Evolutionary conservation across 768 basidiomycete species (phyloP), one percentile per base, ranked within the genome.

Genomic region (Suillus brevipes): DNA sequence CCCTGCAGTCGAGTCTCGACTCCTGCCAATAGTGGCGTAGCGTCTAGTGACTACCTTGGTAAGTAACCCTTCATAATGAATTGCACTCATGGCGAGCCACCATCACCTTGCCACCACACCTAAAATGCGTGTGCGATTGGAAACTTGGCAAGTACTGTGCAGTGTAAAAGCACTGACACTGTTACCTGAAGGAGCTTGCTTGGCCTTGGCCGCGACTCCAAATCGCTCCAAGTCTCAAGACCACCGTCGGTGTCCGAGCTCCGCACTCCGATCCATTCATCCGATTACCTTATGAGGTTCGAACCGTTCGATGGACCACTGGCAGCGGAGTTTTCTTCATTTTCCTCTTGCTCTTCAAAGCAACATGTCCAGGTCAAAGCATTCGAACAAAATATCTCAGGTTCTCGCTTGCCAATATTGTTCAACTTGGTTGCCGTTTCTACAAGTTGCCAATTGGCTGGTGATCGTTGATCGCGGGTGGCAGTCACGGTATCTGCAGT

Each of bases 31-130:
- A 28, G 23, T 12, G n/a, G 18, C 25, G 3, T 16, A 38, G 58
- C 25, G 38, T 59, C 18, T 59, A 40, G 4, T 40, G n/a, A 28
- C 28, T 28, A 18, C 40, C 53, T 34, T n/a, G 18, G 52, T 53
- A 3, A 10, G 52, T 53, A 10, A 18, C 28, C 31, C 18, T 12
- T 34, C 2, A 53, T 20, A 34, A 20, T 31, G 52, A 20, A 31
- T 18, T 59, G 38, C 0, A 6, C 57, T 40, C 14, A 7, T 28
- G 8, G 23, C 20, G 40, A 59, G 38, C 58, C 57, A 59, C 57
- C 38, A 59, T 40, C 57, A 40, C 10, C 53, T 42, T 28, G 58
- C 58, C 58, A 59, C 58, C 58, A 59, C 58, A 59, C 58, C 25
- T 13, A 12, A 12, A 20, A 25, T 42, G 58, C 58, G 7, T 59